Base-by-base conservation (phyloP, 2,329 filamentous ascomycete genomes). In the Phialophora tarda region DNA sequence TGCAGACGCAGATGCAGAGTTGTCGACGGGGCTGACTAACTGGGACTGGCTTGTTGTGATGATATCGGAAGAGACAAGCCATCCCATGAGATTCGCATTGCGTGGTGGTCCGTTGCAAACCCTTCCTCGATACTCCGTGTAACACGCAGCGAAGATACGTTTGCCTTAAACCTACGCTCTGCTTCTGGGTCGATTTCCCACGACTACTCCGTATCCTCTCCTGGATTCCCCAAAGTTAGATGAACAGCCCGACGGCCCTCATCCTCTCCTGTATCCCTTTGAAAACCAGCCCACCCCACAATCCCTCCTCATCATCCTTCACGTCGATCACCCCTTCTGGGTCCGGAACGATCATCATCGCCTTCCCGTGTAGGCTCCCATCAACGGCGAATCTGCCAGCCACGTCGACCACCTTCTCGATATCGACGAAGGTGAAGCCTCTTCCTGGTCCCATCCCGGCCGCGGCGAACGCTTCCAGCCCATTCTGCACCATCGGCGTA, bases 381-480 rank as follows among this genome's bases (percentile, higher is more conserved):
- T 65, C 63, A 6, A 57, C 63, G 17, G 63, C 63, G 24, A 62
- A 62, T 8, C 59, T 28, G 17, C 41, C 53, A 5, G 51, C 63
- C 24, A 34, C 44, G 24, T 65, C 57, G n/a, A 65, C 63, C 14
- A 65, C 63, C 21, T 34, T 28, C 8, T 61, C 63, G 17, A 56
- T 34, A 24, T 55, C 44, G 23, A 65, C 63, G 44, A 60, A 60
- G 14, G 47, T 55, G 17, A 65, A 34, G 11, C 58, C 63, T 24
- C 56, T 65, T 7, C 59, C 63, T 10, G 50, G 51, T 14, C 12
- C 51, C 32, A 65, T 44, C 12, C 63, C 58, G 1, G 57, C 51
- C 7, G 44, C 59, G 17, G 63, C 58, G 28, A 62, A 51, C 1
- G 26, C 28, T 50, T 32, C 28, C 50, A 65, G 32, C 5, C 32